phyloP scores from a whole-genome alignment of 1,284 basidiomycete species.

The Rhodotorula sp. region DNA sequence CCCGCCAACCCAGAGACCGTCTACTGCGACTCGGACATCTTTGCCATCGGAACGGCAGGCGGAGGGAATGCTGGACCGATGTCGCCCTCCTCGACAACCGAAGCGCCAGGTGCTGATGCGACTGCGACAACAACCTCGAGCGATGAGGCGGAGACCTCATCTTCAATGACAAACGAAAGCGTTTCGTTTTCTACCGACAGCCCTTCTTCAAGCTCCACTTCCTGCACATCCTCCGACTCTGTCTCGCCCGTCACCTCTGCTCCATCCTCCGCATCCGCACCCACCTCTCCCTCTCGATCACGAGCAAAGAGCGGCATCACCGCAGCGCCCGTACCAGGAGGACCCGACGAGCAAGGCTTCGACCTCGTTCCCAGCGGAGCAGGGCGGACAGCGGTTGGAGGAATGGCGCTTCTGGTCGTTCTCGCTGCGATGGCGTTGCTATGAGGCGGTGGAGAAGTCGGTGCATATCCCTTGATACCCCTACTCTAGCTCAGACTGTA shows the following conservation, averaged over 20 bases:
- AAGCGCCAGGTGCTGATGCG: not conserved
- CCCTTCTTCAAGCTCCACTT: not conserved
- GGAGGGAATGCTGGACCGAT: not conserved
- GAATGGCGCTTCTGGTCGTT: not conserved
- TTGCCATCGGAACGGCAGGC: slow-evolving; percentile 10
- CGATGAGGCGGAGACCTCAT: not conserved
- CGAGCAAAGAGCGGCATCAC: not conserved
- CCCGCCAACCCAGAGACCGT: slow-evolving; percentile 18
- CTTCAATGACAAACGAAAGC: not conserved
- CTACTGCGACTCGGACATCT: slow-evolving; percentile 29
- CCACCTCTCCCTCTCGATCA: not conserved
- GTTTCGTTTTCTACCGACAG: not conserved
- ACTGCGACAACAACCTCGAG: not conserved
- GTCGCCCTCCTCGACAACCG: not conserved
- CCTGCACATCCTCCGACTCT: not conserved
- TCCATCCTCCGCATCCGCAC: not conserved
- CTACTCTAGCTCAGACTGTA: too few relatives aligned
- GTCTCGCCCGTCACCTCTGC: not conserved
- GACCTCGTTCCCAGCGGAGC: slow-evolving; percentile 2
- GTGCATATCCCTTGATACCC: not conserved
- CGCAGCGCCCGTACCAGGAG: slow-evolving; percentile 6
- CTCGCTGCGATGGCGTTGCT: not conserved
- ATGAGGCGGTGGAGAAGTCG: not conserved
- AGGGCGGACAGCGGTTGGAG: not conserved
- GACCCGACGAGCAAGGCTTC: slow-evolving; percentile 18